Evolutionary conservation across 1,139 yeast genomes (phyloP).

Genomic region (Maudiozyma humilis): DNA sequence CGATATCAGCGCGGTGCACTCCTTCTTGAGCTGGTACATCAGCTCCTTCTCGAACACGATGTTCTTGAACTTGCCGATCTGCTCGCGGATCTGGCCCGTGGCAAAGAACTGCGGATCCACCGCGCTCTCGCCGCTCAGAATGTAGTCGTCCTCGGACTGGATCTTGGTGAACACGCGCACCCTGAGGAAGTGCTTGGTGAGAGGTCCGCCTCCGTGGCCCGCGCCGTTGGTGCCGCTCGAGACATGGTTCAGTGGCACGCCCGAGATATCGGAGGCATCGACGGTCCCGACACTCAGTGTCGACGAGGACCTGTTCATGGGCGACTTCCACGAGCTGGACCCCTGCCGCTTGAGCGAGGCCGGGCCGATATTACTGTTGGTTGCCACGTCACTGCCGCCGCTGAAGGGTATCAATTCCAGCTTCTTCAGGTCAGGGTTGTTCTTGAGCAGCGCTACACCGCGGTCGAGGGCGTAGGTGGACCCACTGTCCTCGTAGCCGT

Average conservation of each 20-base stretch:
- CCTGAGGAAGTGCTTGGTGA: slow-evolving; percentile 34
- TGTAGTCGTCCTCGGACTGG: slow-evolving; percentile 47
- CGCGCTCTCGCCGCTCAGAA: slow-evolving; percentile 32
- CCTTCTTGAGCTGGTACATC: slow-evolving; percentile 58
- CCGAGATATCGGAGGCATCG: slow-evolving; percentile 1
- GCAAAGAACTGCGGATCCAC: slow-evolving; percentile 17
- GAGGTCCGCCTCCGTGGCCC: background rate
- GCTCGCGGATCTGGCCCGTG: slow-evolving; percentile 37
- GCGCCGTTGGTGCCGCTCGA: too few relatives aligned
- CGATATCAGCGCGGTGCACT: slow-evolving; percentile 64
- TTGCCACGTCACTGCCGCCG: slow-evolving; percentile 2
- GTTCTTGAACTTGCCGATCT: slow-evolving; percentile 55
- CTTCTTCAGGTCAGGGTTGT: slow-evolving; percentile 31
- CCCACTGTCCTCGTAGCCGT: slow-evolving; percentile 89
- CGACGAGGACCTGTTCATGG: background rate
- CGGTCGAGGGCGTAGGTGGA: slow-evolving; percentile 58
- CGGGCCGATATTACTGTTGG: background rate
- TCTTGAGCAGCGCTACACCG: slow-evolving; percentile 62
- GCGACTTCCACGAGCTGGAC: background rate
- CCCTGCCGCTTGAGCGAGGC: background rate
- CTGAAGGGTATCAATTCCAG: slow-evolving; percentile 36
- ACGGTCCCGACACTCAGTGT: slow-evolving; percentile 15
- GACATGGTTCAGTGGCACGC: background rate
- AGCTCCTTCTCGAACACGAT: slow-evolving; percentile 78
- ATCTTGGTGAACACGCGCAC: slow-evolving; percentile 48